A percentile compares a stretch with the other conserved stretches of the same genome.
phyloP scores from a whole-genome alignment of 1,139 yeast genomes.

The Lodderomyces metapsilosis region DNA sequence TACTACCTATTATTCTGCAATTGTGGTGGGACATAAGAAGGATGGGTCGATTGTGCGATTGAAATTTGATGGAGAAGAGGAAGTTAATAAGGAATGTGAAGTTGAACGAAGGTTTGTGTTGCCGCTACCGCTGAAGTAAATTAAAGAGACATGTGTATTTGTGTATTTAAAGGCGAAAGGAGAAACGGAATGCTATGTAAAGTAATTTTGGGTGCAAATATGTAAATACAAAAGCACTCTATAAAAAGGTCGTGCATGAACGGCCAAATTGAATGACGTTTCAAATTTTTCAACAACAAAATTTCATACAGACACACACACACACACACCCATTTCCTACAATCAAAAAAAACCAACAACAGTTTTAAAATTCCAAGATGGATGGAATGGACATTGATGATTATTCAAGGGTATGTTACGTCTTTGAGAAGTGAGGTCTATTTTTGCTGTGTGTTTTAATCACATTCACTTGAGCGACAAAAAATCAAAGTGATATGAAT shows the following conservation, averaged over 20 bases:
- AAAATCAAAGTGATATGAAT: neutral
- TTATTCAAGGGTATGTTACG: slow-evolving; percentile 49
- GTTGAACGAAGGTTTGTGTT: slow-evolving; percentile 82
- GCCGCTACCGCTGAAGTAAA: slow-evolving; percentile 55
- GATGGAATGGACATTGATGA: slow-evolving; percentile 51
- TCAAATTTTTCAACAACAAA: too few relatives aligned
- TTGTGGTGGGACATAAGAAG: slow-evolving; percentile 74
- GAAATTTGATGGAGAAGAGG: slow-evolving; percentile 96
- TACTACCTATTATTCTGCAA: slow-evolving; percentile 93
- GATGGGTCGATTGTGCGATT: slow-evolving; percentile 79
- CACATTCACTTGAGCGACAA: slow-evolving; percentile 8
- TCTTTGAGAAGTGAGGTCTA: neutral
- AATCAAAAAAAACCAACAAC: too few relatives aligned
- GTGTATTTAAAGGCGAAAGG: neutral
- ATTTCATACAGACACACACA: neutral
- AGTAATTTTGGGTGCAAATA: too few relatives aligned
- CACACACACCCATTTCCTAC: too few relatives aligned
- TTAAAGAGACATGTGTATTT: neutral
- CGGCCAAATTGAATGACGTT: too few relatives aligned
- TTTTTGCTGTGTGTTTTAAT: slow-evolving; percentile 4
- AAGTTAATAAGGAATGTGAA: slow-evolving; percentile 91
- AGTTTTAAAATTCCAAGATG: neutral
- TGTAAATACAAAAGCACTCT: too few relatives aligned
- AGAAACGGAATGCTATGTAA: too few relatives aligned
- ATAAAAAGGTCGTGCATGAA: too few relatives aligned